phyloP scores from a whole-genome alignment of 306 rosid genomes.

The Phaseolus lunatus region DNA sequence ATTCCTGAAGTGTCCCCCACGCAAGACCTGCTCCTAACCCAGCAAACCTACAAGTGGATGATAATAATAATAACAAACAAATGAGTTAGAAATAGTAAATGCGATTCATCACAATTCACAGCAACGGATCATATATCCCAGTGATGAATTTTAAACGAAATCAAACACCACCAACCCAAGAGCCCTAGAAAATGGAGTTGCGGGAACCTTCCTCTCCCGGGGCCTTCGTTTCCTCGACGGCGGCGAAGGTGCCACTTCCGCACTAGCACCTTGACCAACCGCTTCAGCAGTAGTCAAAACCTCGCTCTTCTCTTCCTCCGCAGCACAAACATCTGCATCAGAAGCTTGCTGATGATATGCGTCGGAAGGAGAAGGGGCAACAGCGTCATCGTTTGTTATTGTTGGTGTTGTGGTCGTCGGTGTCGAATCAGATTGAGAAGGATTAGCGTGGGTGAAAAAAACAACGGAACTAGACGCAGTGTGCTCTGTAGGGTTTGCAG shows the following conservation, averaged over 20 bases:
- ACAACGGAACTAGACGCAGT: conserved; percentile 55
- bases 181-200: conserved; percentile 58
- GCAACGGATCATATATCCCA: not conserved
- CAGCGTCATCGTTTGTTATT: conserved; percentile 8
- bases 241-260: conserved; percentile 27
- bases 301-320: conserved; percentile 28
- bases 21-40: conserved; percentile 96
- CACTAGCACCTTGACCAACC: conserved; percentile 31
- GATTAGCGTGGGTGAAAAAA: conserved; percentile 48
- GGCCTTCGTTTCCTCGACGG: conserved; percentile 52
- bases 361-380: conserved; percentile 39
- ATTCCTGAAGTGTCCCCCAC: conserved; percentile 96
- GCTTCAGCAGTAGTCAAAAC: conserved; percentile 17
- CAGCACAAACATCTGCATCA: conserved; percentile 17
- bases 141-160: not conserved
- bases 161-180: conserved; percentile 48
- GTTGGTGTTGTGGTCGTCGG: not conserved
- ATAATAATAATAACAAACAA: not conserved
- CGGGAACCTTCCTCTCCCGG: conserved; percentile 60
- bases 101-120: conserved; percentile 10
- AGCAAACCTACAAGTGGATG: conserved; percentile 65
- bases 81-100: conserved; percentile 4
- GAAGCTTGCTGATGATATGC: conserved; percentile 30
- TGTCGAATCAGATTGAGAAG: conserved; percentile 32
- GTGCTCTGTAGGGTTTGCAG: not conserved